Evolutionary conservation across 306 rosid genomes (phyloP).

Genomic region (Cucumis hystrix): DNA sequence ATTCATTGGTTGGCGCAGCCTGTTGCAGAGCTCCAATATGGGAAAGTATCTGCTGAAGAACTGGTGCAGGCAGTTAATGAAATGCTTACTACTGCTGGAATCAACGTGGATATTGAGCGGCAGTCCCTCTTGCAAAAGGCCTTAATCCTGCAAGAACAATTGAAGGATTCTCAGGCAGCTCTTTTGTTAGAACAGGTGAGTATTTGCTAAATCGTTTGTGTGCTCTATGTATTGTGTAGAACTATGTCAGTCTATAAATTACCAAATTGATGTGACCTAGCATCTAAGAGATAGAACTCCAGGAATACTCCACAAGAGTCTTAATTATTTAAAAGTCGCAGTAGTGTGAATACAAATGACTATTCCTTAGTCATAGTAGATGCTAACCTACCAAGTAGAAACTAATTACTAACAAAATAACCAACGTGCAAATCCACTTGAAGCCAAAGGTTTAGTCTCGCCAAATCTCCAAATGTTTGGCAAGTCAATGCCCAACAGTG

Average conservation of each 20-base stretch:
- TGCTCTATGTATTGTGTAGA: background rate
- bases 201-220: slow-evolving; percentile 1
- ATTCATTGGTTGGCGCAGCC: slow-evolving; percentile 29
- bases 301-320: background rate
- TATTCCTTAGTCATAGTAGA: background rate
- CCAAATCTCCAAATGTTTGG: background rate
- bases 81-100: slow-evolving; percentile 86
- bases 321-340: background rate
- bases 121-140: slow-evolving; percentile 69
- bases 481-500: background rate
- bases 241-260: background rate
- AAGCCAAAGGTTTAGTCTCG: background rate
- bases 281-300: background rate
- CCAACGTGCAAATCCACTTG: background rate
- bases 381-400: background rate
- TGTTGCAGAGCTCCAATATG: slow-evolving; percentile 44
- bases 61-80: slow-evolving; percentile 89
- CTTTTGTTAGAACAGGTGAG: slow-evolving; percentile 83
- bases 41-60: slow-evolving; percentile 77
- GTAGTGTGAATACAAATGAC: background rate
- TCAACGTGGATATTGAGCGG: slow-evolving; percentile 76
- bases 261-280: background rate
- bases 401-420: background rate
- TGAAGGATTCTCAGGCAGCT: slow-evolving; percentile 70
- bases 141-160: slow-evolving; percentile 62